Evolutionary conservation across 106 monocot genomes (phyloP).

Genomic region (Allium fistulosum): DNA sequence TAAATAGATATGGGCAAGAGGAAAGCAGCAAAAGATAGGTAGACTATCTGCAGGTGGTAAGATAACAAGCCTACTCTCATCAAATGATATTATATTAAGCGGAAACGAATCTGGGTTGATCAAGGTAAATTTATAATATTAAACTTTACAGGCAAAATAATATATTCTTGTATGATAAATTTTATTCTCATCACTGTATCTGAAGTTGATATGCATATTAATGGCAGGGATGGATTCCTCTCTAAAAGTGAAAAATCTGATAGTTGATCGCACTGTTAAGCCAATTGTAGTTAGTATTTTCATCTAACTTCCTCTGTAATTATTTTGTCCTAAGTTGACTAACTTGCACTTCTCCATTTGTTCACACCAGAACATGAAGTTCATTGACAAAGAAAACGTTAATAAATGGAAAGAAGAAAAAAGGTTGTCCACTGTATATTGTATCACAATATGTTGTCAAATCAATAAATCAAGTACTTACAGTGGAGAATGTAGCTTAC

Average conservation of each 20-base stretch:
- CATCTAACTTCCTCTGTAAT: conserved; percentile 3
- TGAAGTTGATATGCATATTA: conserved; percentile 1
- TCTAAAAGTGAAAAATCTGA: conserved; percentile 15
- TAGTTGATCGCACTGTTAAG: background rate
- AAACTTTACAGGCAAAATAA: background rate
- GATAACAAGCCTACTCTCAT: conserved; percentile 71
- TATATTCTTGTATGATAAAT: background rate
- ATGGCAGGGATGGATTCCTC: conserved; percentile 74
- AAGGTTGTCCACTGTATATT: no score
- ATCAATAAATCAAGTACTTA: no score
- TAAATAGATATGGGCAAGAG: conserved; percentile 81
- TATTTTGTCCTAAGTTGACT: background rate
- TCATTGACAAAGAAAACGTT: no score
- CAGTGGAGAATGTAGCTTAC: no score
- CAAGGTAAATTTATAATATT: conserved; percentile 39
- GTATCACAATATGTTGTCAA: no score
- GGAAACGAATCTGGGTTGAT: conserved; percentile 82
- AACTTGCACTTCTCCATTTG: no score
- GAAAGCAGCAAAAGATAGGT: conserved; percentile 77
- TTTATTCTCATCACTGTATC: background rate
- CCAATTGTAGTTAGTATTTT: conserved; percentile 5
- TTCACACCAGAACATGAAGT: no score
- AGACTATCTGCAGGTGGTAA: conserved; percentile 91
- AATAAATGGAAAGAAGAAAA: no score
- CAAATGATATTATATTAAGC: conserved; percentile 81